Conservation (phyloP, 768 basidiomycete genomes). For the Postia placenta region DNA sequence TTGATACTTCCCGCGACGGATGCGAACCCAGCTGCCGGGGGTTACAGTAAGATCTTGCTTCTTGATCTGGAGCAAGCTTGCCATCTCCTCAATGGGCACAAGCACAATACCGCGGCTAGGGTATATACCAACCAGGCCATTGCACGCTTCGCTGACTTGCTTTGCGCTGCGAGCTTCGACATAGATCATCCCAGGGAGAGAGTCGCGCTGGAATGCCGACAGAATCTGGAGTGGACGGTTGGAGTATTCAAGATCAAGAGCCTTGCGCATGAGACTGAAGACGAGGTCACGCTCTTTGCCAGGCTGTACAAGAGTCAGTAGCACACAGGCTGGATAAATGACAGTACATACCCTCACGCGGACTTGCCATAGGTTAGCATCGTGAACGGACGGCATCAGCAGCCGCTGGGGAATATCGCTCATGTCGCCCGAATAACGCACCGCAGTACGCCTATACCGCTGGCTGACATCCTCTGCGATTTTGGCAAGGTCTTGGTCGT, state of each 20-base stretch:
- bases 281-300: slow-evolving; percentile 92
- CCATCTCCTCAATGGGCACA: slow-evolving; percentile 98
- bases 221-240: slow-evolving; percentile 78
- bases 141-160: slow-evolving; percentile 78
- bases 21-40: slow-evolving; percentile 91
- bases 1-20: slow-evolving; percentile 88
- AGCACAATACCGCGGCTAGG: slow-evolving; percentile 73
- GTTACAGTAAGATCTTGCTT: slow-evolving; percentile 84
- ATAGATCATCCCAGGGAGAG: slow-evolving; percentile 92
- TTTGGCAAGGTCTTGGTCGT: slow-evolving; percentile 75
- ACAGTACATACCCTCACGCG: slow-evolving; percentile 68
- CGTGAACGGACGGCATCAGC: slow-evolving; percentile 94
- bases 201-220: slow-evolving; percentile 95
- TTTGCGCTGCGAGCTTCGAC: slow-evolving; percentile 88
- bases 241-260: slow-evolving; percentile 76
- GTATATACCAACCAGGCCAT: slow-evolving; percentile 92
- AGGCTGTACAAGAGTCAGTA: slow-evolving; percentile 40
- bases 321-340: not conserved
- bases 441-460: slow-evolving; percentile 65
- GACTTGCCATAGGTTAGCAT: slow-evolving; percentile 94
- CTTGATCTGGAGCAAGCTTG: slow-evolving; percentile 90
- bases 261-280: slow-evolving; percentile 91
- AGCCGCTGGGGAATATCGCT: slow-evolving; percentile 89
- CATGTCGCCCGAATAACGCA: slow-evolving; percentile 85
- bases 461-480: slow-evolving; percentile 79